Percentiles rank a stretch among this genome's conserved stretches.
These are phyloP conservation scores for Suillus fuscotomentosus DNA, from an alignment of 768 basidiomycete species.

Conservation along the genomic window DNA sequence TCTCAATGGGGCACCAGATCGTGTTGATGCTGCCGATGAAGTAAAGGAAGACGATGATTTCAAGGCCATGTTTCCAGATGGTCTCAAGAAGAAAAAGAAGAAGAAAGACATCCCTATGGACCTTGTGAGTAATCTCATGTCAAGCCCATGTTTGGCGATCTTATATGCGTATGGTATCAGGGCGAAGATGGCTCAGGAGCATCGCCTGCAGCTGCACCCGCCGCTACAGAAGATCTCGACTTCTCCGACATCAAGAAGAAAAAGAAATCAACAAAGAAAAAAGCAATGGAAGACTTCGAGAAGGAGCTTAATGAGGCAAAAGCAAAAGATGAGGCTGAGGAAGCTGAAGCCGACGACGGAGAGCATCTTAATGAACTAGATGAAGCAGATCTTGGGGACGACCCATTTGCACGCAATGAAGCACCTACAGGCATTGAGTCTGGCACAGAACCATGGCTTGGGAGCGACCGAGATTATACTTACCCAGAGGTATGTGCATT, in stretches of 20 bases:
- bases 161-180: constrained; percentile 30
- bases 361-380: constrained; percentile 68
- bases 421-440: constrained; percentile 62
- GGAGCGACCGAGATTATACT: constrained; percentile 92
- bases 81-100: constrained; percentile 91
- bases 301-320: constrained; percentile 81
- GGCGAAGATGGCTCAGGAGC: constrained; percentile 64
- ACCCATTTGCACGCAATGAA: constrained; percentile 70
- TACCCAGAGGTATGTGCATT: constrained; percentile 76
- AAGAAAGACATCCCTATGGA: constrained; percentile 89
- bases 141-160: not conserved
- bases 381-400: constrained; percentile 85
- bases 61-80: constrained; percentile 79
- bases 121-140: constrained; percentile 48
- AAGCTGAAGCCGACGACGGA: constrained; percentile 56
- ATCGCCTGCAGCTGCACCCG: constrained; percentile 48
- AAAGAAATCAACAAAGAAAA: constrained; percentile 90
- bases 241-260: constrained; percentile 98
- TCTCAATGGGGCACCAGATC: constrained; percentile 37
- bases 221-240: constrained; percentile 76
- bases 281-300: constrained; percentile 91
- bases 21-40: constrained; percentile 32
- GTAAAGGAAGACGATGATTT: constrained; percentile 71
- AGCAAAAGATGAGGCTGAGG: constrained; percentile 60
- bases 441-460: constrained; percentile 86